Base-by-base conservation (phyloP, 345 rosid species). In the Salix caprea region DNA sequence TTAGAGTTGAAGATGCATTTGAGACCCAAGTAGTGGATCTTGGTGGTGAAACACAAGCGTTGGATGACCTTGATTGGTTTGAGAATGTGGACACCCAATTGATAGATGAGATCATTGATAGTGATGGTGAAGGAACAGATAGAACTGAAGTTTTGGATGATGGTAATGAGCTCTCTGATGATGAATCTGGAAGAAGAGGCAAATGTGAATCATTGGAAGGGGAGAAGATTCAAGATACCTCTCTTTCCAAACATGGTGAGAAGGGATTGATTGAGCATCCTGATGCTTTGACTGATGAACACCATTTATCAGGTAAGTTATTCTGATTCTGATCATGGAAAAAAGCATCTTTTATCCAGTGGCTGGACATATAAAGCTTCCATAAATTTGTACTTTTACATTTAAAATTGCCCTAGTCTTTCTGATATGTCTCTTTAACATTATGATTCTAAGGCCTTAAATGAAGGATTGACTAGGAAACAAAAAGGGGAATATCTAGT, bases 71-170 rank as follows among this genome's bases (percentile, higher is more conserved):
- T 1, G 86, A 80, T 74, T 26, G 36, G 58, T 0, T 18, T 18
- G 78, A 61, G 44, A 28, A 48, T 61, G n/a, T 71, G 72, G 79
- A 65, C 5, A 78, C 84, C 12, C 86, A 80, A 34, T 44, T 77
- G 72, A 19, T 77, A 36, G 83, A 83, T 26, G 81, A 69, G 56
- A 15, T 64, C 30, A 26, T 44, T 10, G 85, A 83, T 82, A 70
- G 84, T 81, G 88, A 88, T 61, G 85, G 81, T 85, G 94, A 89
- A 82, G 87, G 74, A 74, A 80, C 84, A 0, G 80, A 77, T 42
- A 77, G 69, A 78, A 92, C 92, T 65, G 88, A 83, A 84, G 82
- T 82, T 76, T 79, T 89, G 83, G 84, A 68, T 69, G 81, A 80
- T 6, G 74, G 30, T 60, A 78, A 54, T 67, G 89, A 81, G 73